Percentiles rank a stretch among this genome's conserved stretches.
phyloP scores from a whole-genome alignment of 345 rosid genomes.

The Linum tenue region DNA sequence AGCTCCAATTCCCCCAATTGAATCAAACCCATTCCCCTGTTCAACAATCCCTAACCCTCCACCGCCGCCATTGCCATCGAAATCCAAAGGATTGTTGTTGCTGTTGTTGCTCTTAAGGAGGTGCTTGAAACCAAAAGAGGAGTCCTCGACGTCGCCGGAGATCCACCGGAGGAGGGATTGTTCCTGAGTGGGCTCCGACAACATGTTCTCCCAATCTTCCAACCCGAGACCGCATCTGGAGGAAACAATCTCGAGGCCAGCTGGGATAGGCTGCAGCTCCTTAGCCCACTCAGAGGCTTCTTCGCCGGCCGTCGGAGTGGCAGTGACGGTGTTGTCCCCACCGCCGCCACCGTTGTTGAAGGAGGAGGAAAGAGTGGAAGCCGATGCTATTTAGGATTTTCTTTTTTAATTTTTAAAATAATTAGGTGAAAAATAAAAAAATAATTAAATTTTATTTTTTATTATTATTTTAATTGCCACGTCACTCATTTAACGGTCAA shows the following conservation, averaged over 20 bases:
- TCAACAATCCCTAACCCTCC: slow-evolving; percentile 30
- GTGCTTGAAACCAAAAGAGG: slow-evolving; percentile 35
- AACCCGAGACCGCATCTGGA: slow-evolving; percentile 36
- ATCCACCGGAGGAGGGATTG: slow-evolving; percentile 40
- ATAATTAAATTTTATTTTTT: too few species aligned
- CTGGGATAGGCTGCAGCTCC: slow-evolving; percentile 33
- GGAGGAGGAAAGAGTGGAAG: slow-evolving; percentile 59
- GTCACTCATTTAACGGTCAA: too few species aligned
- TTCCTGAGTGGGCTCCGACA: slow-evolving; percentile 39
- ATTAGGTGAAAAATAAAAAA: too few species aligned
- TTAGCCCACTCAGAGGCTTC: slow-evolving; percentile 31
- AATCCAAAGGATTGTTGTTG: slow-evolving; percentile 21
- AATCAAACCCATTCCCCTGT: slow-evolving; percentile 26
- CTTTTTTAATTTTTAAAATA: too few species aligned
- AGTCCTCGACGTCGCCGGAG: slow-evolving; percentile 42
- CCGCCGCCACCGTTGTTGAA: slow-evolving; percentile 32
- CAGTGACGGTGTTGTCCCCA: background rate
- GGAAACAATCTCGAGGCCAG: slow-evolving; percentile 25
- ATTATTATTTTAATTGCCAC: too few species aligned
- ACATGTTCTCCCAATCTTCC: slow-evolving; percentile 45
- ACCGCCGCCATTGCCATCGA: slow-evolving; percentile 28
- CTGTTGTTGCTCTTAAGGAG: slow-evolving; percentile 27
- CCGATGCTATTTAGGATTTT: too few species aligned
- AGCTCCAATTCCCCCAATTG: slow-evolving; percentile 15
- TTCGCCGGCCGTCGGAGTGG: slow-evolving; percentile 9